Conservation (phyloP, 179 eudicot species). For the Beta lomatogona region DNA sequence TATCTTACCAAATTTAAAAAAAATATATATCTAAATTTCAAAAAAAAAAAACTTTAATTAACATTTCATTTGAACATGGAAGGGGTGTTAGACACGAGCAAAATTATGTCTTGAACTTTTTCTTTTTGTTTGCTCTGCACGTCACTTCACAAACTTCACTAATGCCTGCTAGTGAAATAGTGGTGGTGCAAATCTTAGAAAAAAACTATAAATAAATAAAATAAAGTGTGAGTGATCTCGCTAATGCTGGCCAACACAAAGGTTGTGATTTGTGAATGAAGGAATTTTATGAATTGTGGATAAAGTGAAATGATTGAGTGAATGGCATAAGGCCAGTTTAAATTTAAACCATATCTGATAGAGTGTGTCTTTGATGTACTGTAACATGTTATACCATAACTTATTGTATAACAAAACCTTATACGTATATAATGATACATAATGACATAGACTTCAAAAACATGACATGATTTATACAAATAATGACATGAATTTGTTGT, state of each 20-base stretch:
- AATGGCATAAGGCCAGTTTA: background rate
- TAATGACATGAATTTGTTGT: no score
- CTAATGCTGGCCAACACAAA: slow-evolving; percentile 23
- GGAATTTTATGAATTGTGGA: slow-evolving; percentile 3
- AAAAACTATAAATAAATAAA: no score
- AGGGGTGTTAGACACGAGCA: background rate
- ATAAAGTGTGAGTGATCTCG: slow-evolving; percentile 10
- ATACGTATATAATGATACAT: no score
- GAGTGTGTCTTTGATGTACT: no score
- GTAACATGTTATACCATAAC: no score
- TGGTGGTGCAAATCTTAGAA: background rate
- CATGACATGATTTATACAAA: no score
- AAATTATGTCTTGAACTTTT: background rate
- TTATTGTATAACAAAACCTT: no score
- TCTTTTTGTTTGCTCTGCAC: background rate
- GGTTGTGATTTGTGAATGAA: slow-evolving; percentile 2
- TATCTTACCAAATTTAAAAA: no score
- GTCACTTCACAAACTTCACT: slow-evolving; percentile 6
- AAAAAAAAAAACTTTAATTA: no score
- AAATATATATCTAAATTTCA: background rate
- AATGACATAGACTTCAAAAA: no score
- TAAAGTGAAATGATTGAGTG: slow-evolving; percentile 14
- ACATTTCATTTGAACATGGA: background rate
- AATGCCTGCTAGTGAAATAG: background rate
- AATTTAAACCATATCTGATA: background rate